phyloP scores from a whole-genome alignment of 129 eudicot species.

The Pulicaria dysenterica region DNA sequence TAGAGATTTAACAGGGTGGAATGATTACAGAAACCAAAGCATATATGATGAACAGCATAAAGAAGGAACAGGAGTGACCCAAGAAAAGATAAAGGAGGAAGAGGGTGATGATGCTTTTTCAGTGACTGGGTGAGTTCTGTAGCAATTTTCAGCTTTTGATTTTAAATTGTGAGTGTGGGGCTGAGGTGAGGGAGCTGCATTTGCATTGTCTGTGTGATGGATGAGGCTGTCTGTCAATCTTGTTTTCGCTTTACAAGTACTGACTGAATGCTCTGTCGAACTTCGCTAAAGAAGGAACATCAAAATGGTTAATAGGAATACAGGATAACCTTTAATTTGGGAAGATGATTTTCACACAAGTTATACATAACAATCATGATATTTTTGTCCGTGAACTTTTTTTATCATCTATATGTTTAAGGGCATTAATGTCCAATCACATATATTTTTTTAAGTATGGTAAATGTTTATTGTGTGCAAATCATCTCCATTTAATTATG shows the following conservation, averaged over 20 bases:
- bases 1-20: conserved; percentile 54
- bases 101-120: conserved; percentile 44
- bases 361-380: too few relatives aligned
- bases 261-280: conserved; percentile 1
- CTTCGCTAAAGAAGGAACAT: not conserved
- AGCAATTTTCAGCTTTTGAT: conserved; percentile 47
- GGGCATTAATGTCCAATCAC: too few relatives aligned
- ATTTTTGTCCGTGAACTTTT: too few relatives aligned
- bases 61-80: conserved; percentile 35
- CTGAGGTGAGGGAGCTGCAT: conserved; percentile 1
- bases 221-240: conserved; percentile 31
- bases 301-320: not conserved
- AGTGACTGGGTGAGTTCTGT: conserved; percentile 41
- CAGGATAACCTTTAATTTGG: too few relatives aligned
- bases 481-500: too few relatives aligned
- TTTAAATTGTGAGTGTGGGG: conserved; percentile 30
- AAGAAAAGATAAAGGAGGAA: conserved; percentile 35
- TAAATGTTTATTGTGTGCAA: too few relatives aligned
- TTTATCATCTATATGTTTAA: too few relatives aligned
- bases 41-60: conserved; percentile 10
- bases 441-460: too few relatives aligned
- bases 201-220: conserved; percentile 11
- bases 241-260: conserved; percentile 35
- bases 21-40: conserved; percentile 41
- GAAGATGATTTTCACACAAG: too few relatives aligned